Conservation (phyloP, 2,329 filamentous ascomycete species). For the Trichoderma brevicompactum region DNA sequence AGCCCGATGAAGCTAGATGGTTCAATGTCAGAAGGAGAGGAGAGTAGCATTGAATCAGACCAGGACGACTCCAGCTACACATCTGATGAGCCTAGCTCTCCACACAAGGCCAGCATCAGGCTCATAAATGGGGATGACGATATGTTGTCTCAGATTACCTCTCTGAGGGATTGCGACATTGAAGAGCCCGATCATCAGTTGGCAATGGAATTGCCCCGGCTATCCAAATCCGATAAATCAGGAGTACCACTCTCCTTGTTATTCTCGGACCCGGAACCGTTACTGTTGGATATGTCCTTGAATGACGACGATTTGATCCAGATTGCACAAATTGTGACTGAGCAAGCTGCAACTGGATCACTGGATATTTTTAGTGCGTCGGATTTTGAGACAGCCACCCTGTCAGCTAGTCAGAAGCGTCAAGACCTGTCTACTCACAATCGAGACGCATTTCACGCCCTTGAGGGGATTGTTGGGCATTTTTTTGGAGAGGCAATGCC, state of each 20-base stretch:
- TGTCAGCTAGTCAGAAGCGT: slow-evolving; percentile 42
- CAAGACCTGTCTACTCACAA: slow-evolving; percentile 50
- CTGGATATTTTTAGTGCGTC: slow-evolving; percentile 43
- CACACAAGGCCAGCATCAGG: slow-evolving; percentile 54
- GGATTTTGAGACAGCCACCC: slow-evolving; percentile 31
- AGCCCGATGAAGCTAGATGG: slow-evolving; percentile 47
- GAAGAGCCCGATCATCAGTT: slow-evolving; percentile 54
- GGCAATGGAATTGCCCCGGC: slow-evolving; percentile 54
- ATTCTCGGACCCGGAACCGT: slow-evolving; percentile 63
- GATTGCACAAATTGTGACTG: slow-evolving; percentile 71
- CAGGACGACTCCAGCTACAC: slow-evolving; percentile 58
- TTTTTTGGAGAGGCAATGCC: slow-evolving; percentile 48
- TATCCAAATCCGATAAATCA: slow-evolving; percentile 53
- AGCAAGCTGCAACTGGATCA: slow-evolving; percentile 65
- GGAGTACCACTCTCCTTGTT: slow-evolving; percentile 59
- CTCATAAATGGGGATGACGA: slow-evolving; percentile 56
- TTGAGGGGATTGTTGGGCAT: slow-evolving; percentile 50
- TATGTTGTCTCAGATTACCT: slow-evolving; percentile 56
- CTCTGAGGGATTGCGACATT: slow-evolving; percentile 54
- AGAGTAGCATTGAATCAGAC: slow-evolving; percentile 59
- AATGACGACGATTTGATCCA: slow-evolving; percentile 66
- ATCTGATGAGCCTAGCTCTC: slow-evolving; percentile 55
- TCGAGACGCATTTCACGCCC: slow-evolving; percentile 55
- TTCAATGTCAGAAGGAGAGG: slow-evolving; percentile 50
- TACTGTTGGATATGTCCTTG: slow-evolving; percentile 50